Evolutionary conservation across 208 protist species (phyloP).

Genomic region (Leishmania aethiopica): DNA sequence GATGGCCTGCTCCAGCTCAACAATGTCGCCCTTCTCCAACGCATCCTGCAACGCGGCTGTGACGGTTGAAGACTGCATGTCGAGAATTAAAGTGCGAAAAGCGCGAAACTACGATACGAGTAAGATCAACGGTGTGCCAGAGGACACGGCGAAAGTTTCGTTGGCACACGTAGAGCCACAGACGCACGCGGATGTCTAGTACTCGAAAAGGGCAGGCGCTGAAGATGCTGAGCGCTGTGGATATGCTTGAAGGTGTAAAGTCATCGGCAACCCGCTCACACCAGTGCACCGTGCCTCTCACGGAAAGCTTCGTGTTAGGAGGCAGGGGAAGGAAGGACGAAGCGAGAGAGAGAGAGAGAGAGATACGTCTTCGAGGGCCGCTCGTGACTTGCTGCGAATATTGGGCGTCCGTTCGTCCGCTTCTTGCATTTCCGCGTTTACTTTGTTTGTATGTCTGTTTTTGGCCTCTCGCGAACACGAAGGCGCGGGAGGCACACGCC

Average conservation of each 20-base stretch:
- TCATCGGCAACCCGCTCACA: not conserved
- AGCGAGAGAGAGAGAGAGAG: not conserved
- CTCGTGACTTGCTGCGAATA: not conserved
- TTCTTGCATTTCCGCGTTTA: too few species aligned
- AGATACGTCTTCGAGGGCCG: not conserved
- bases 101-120: too few species aligned
- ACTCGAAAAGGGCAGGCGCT: not conserved
- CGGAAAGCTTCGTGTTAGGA: not conserved
- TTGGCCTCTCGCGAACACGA: not conserved
- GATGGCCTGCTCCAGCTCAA: constrained; percentile 69
- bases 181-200: not conserved
- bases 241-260: not conserved
- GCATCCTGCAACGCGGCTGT: constrained; percentile 43
- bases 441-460: not conserved
- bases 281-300: not conserved
- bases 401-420: too few species aligned
- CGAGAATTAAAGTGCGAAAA: not conserved
- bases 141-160: not conserved
- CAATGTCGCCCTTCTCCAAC: constrained; percentile 65
- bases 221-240: not conserved
- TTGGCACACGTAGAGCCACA: not conserved
- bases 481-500: not conserved
- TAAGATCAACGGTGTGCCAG: not conserved
- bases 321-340: not conserved
- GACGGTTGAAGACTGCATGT: constrained; percentile 9